Percentiles rank a stretch among this genome's conserved stretches.
These are phyloP conservation scores for Trebouxia sp. DNA, from an alignment of 139 green algal genomes.

Conservation along the genomic window DNA sequence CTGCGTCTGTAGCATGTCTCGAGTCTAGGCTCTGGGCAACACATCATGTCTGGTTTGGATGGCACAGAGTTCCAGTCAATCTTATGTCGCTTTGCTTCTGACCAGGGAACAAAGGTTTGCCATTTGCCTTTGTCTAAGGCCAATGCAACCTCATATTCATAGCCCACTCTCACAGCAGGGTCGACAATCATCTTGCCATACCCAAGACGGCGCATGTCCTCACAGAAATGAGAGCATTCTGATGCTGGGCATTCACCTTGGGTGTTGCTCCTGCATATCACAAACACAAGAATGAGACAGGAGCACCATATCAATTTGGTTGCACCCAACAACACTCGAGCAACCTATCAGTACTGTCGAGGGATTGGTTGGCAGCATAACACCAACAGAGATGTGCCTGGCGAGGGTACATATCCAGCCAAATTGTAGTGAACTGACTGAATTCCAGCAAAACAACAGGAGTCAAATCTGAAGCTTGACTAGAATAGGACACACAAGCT, in stretches of 20 bases:
- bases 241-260: constrained; percentile 52
- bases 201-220: constrained; percentile 52
- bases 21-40: not conserved
- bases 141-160: not conserved
- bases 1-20: not conserved
- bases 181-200: constrained; percentile 56
- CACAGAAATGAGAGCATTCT: constrained; percentile 64
- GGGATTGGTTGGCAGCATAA: too few relatives aligned
- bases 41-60: not conserved
- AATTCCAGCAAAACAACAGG: too few relatives aligned
- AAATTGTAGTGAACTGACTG: too few relatives aligned
- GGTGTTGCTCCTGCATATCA: not conserved
- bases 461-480: too few relatives aligned
- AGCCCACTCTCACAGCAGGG: constrained; percentile 53
- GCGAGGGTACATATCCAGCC: too few relatives aligned
- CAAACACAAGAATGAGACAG: not conserved
- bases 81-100: not conserved
- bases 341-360: too few relatives aligned
- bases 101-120: constrained; percentile 1
- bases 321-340: too few relatives aligned
- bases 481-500: too few relatives aligned
- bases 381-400: too few relatives aligned
- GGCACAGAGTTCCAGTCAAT: not conserved
- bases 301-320: too few relatives aligned
- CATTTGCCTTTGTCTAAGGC: not conserved